Percentiles rank a stretch among this genome's conserved stretches.
These are phyloP conservation scores for Thelephora terrestris DNA, from an alignment of 1,284 basidiomycete species.

Conservation along the genomic window DNA sequence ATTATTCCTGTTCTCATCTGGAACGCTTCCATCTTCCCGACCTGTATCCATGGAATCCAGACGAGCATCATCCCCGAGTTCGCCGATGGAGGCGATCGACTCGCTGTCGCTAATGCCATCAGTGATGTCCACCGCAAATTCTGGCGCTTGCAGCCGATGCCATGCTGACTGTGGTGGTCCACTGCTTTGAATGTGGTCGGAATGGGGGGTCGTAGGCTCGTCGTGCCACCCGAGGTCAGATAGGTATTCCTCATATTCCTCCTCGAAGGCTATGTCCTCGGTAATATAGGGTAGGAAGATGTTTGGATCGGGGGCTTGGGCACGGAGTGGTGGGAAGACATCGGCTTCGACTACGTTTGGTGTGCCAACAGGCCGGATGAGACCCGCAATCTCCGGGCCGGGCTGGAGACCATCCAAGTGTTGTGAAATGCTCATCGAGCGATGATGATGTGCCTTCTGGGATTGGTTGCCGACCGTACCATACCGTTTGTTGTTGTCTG, in stretches of 20 bases:
- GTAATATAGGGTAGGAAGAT: constrained; percentile 78
- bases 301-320: constrained; percentile 74
- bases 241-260: constrained; percentile 81
- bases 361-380: constrained; percentile 66
- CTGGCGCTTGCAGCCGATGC: constrained; percentile 50
- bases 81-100: constrained; percentile 81
- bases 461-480: constrained; percentile 31
- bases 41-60: constrained; percentile 36
- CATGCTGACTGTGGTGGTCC: constrained; percentile 54
- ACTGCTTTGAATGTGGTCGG: constrained; percentile 12
- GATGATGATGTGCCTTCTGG: constrained; percentile 51
- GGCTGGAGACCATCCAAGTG: constrained; percentile 69
- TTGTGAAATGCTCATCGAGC: constrained; percentile 72
- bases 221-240: constrained; percentile 73
- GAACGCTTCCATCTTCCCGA: constrained; percentile 49
- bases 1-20: constrained; percentile 79
- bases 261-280: constrained; percentile 79
- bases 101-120: constrained; percentile 85
- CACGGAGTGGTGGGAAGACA: constrained; percentile 74
- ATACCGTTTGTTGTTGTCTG: constrained; percentile 75
- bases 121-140: constrained; percentile 59
- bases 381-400: constrained; percentile 60
- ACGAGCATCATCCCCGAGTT: constrained; percentile 69
- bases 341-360: constrained; percentile 70
- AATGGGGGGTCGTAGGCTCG: constrained; percentile 27